phyloP scores from a whole-genome alignment of 495 filamentous ascomycete species.

The Neurospora sublineolata region DNA sequence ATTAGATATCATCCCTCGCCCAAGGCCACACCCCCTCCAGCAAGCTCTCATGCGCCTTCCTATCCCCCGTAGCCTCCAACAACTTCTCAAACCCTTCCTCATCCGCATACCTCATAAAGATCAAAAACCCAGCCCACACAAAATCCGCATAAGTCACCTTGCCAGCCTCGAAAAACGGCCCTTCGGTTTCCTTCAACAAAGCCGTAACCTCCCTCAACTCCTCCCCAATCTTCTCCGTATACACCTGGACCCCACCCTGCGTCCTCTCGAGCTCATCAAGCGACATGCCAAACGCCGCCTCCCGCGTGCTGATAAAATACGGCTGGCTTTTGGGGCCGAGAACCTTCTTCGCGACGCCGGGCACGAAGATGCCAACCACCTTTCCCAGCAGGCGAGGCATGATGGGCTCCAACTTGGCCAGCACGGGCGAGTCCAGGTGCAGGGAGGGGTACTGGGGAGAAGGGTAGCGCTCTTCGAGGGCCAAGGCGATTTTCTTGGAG shows the following conservation, averaged over 20 bases:
- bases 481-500: conserved; percentile 37
- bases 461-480: conserved; percentile 42
- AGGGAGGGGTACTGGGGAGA: conserved; percentile 28
- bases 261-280: conserved; percentile 20
- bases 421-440: conserved; percentile 36
- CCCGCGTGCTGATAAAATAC: conserved; percentile 37
- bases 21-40: conserved; percentile 30
- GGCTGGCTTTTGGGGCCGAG: conserved; percentile 26
- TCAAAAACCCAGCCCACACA: conserved; percentile 25
- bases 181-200: conserved; percentile 37
- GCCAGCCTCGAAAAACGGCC: conserved; percentile 35
- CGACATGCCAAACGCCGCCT: conserved; percentile 28
- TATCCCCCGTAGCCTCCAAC: conserved; percentile 24
- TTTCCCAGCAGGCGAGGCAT: conserved; percentile 4
- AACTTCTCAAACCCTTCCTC: conserved; percentile 21
- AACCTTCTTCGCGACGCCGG: conserved; percentile 24
- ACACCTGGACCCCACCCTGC: conserved; percentile 4
- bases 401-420: conserved; percentile 19
- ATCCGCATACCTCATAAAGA: conserved; percentile 22
- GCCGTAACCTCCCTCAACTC: conserved; percentile 29
- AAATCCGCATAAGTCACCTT: conserved; percentile 33
- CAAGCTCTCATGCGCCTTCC: conserved; percentile 22
- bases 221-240: conserved; percentile 25
- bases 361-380: conserved; percentile 22
- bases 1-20: conserved; percentile 18